Evolutionary conservation across 2,329 filamentous ascomycete genomes (phyloP).

Genomic region (Fusarium piperis): DNA sequence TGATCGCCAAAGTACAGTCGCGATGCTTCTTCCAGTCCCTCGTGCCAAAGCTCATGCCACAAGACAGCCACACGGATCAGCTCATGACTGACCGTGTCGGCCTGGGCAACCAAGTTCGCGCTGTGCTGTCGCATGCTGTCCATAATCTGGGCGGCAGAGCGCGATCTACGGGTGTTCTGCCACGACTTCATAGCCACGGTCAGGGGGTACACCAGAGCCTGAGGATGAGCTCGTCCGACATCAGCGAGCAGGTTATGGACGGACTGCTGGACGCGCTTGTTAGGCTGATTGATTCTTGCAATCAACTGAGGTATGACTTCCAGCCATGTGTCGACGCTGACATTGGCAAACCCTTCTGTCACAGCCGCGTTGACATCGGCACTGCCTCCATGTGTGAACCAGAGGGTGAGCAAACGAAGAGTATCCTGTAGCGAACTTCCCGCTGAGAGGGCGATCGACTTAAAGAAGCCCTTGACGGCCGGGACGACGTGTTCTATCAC

Average conservation of each 20-base stretch:
- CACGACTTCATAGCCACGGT: slow-evolving; percentile 97
- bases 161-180: slow-evolving; percentile 82
- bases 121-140: slow-evolving; percentile 98
- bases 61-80: slow-evolving; percentile 95
- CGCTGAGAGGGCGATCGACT: slow-evolving; percentile 90
- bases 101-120: slow-evolving; percentile 90
- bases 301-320: slow-evolving; percentile 98
- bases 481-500: slow-evolving; percentile 91
- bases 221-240: slow-evolving; percentile 92
- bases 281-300: slow-evolving; percentile 96
- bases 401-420: slow-evolving; percentile 88
- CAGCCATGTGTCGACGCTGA: slow-evolving; percentile 98
- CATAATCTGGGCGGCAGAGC: slow-evolving; percentile 94
- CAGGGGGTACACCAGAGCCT: slow-evolving; percentile 94
- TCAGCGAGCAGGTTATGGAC: slow-evolving; percentile 94
- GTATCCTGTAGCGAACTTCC: slow-evolving; percentile 97
- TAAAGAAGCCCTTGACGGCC: slow-evolving; percentile 95
- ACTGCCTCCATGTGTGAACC: slow-evolving; percentile 93
- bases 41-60: slow-evolving; percentile 99
- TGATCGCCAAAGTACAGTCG: slow-evolving; percentile 97
- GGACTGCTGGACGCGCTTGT: slow-evolving; percentile 84
- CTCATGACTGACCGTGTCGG: slow-evolving; percentile 93
- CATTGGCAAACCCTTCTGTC: slow-evolving; percentile 87
- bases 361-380: slow-evolving; percentile 89
- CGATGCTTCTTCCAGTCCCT: slow-evolving; percentile 95